These are phyloP conservation scores for Periconia sp. DNA, from an alignment of 2,329 filamentous ascomycete genomes.

Conservation along the genomic window DNA sequence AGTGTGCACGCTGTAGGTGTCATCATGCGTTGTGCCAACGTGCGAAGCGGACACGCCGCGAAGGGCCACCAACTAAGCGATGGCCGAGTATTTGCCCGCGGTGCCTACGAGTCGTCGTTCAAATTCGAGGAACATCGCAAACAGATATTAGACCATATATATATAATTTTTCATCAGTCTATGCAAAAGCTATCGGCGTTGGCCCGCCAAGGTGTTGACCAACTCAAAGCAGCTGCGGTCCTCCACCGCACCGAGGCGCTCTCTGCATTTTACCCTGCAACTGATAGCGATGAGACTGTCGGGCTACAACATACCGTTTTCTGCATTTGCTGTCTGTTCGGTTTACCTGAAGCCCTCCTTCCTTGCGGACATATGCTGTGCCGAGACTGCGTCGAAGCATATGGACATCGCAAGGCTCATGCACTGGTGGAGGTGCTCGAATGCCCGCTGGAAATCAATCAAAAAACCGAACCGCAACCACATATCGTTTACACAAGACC, in stretches of 20 bases:
- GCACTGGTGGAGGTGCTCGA: conserved; percentile 20
- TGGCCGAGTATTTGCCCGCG: conserved; percentile 44
- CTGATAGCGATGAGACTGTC: conserved; percentile 15
- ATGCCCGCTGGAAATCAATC: conserved; percentile 38
- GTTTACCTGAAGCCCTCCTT: conserved; percentile 46
- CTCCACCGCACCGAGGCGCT: conserved; percentile 10
- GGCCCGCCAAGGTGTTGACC: background rate
- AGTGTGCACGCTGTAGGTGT: conserved; percentile 47
- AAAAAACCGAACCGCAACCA: conserved; percentile 5
- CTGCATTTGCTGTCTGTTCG: conserved; percentile 51
- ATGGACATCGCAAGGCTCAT: conserved; percentile 15
- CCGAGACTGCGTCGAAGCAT: conserved; percentile 43
- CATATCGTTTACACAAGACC: conserved; percentile 36
- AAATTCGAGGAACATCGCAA: background rate
- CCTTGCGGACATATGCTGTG: conserved; percentile 53
- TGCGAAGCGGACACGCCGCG: conserved; percentile 42
- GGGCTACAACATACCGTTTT: conserved; percentile 42
- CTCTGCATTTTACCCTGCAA: conserved; percentile 36
- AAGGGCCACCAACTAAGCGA: conserved; percentile 47
- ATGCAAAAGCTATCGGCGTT: conserved; percentile 3
- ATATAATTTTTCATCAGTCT: background rate
- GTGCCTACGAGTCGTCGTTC: conserved; percentile 45
- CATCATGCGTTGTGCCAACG: conserved; percentile 40
- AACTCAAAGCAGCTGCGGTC: conserved; percentile 1
- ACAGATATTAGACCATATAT: conserved; percentile 1